Percentiles rank a stretch among this genome's conserved stretches.
Conservation (phyloP, 2,329 filamentous ascomycete species). For the Fusarium scirpi region DNA sequence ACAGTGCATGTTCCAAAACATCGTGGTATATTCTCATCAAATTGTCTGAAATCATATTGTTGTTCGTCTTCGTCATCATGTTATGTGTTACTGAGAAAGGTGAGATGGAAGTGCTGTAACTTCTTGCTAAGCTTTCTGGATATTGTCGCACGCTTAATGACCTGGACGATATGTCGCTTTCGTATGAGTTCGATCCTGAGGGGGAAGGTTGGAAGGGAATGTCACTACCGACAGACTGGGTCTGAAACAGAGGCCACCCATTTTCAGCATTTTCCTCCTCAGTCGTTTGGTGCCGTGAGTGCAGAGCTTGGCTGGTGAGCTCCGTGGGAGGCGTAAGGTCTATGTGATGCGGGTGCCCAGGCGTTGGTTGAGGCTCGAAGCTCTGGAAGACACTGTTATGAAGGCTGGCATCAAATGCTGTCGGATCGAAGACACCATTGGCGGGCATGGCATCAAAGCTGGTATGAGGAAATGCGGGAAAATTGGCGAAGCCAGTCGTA, state of each 20-base stretch:
- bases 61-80: conserved; percentile 46
- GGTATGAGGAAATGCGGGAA: conserved; percentile 40
- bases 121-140: conserved; percentile 44
- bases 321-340: conserved; percentile 41
- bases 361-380: conserved; percentile 36
- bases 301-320: conserved; percentile 34
- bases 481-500: conserved; percentile 41
- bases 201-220: conserved; percentile 45
- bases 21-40: conserved; percentile 62
- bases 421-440: conserved; percentile 42
- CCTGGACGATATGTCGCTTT: conserved; percentile 44
- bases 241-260: conserved; percentile 44
- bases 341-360: conserved; percentile 36
- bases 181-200: conserved; percentile 46
- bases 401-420: conserved; percentile 42
- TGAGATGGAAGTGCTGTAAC: conserved; percentile 45
- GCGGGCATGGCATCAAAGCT: conserved; percentile 46
- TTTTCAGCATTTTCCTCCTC: conserved; percentile 46
- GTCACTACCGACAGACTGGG: conserved; percentile 42
- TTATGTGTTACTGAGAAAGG: conserved; percentile 45
- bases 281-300: conserved; percentile 33
- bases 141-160: conserved; percentile 45
- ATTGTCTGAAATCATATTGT: conserved; percentile 46
- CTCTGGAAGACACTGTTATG: conserved; percentile 41
- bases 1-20: conserved; percentile 64